Base-by-base conservation (phyloP, 2,329 filamentous ascomycete species). In the Seiridium cupressi region DNA sequence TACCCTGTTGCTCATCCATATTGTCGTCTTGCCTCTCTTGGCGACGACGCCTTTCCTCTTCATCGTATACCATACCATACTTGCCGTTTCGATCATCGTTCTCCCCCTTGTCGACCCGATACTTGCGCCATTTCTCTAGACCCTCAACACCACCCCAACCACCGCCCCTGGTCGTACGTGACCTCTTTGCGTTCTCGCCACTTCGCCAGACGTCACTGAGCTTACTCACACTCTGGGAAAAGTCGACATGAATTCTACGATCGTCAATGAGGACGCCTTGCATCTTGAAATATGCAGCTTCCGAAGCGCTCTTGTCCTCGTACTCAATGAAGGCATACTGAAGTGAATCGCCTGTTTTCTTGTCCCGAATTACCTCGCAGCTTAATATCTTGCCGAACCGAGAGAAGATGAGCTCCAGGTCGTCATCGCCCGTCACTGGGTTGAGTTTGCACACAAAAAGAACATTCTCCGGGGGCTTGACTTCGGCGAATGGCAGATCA, bases 281-380 rank as follows among this genome's bases (percentile, higher is more conserved):
- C 95, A 99, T 99, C 78, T 99, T 99, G 79, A 96, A 95, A 71
- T 97, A 99, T 3, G 95, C 95, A 57, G 91, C 87, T 76, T 99
- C 95, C 73, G 95, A 98, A 57, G 94, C 91, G 66, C 89, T 86
- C 76, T 97, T 95, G 59, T 96, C 90, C 61, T 94, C 91, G 69
- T 94, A 99, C 73, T 99, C 95, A 70, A 99, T 96, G 68, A 99
- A 99, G 1, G 95, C 93, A 72, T 99, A 99, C 73, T 99, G 95
- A 54, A 99, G 78, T 70, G 92, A 97, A 76, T 99, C 95, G 3
- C 93, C 93, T 0, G 94, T 97, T 70, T 92, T 92, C 72, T 91
- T 91, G 73, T 99, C 95, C 54, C 94, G 85, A 63, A 99, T 97
- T 40, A 99, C 91, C 76, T 99, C 95, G 72, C 95, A 99, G 51